phyloP scores from a whole-genome alignment of 2,329 filamentous ascomycete genomes.

The Coniochaeta ligniaria region DNA sequence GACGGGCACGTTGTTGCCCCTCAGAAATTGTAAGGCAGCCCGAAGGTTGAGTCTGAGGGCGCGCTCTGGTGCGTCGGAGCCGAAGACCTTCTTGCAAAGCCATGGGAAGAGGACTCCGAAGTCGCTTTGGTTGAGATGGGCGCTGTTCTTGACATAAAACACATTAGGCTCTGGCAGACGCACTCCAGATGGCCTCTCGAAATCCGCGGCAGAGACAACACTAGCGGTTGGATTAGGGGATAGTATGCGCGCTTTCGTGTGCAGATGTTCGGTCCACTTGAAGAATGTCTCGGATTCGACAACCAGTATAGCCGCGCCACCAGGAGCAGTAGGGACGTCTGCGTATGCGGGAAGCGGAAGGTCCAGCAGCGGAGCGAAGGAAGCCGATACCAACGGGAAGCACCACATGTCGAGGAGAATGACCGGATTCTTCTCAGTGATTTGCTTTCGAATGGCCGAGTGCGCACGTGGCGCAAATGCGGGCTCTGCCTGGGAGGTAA shows the following conservation, averaged over 20 bases:
- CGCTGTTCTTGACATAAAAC: constrained; percentile 67
- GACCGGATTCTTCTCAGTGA: constrained; percentile 59
- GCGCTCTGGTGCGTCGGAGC: constrained; percentile 49
- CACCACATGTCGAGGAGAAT: constrained; percentile 78
- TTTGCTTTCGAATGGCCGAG: constrained; percentile 54
- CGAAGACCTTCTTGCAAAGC: constrained; percentile 52
- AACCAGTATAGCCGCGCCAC: constrained; percentile 56
- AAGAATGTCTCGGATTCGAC: constrained; percentile 72
- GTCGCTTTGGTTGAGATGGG: constrained; percentile 77
- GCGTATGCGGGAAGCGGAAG: constrained; percentile 67
- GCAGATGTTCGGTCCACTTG: constrained; percentile 69
- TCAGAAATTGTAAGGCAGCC: constrained; percentile 49
- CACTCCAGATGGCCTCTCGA: constrained; percentile 34
- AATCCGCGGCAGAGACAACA: constrained; percentile 31
- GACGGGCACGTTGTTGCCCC: constrained; percentile 41
- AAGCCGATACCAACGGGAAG: constrained; percentile 59
- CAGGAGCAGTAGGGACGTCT: constrained; percentile 37
- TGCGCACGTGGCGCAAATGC: constrained; percentile 52
- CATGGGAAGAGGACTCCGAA: constrained; percentile 79
- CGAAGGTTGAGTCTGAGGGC: constrained; percentile 52
- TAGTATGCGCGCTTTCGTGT: constrained; percentile 59
- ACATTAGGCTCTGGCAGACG: constrained; percentile 51
- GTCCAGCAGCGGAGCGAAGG: constrained; percentile 58
- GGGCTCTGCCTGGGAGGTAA: constrained; percentile 42
- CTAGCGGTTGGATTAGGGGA: constrained; percentile 44